Base-by-base conservation (phyloP, 352 stramenopile species). In the Phytophthora macrochlamydospora region DNA sequence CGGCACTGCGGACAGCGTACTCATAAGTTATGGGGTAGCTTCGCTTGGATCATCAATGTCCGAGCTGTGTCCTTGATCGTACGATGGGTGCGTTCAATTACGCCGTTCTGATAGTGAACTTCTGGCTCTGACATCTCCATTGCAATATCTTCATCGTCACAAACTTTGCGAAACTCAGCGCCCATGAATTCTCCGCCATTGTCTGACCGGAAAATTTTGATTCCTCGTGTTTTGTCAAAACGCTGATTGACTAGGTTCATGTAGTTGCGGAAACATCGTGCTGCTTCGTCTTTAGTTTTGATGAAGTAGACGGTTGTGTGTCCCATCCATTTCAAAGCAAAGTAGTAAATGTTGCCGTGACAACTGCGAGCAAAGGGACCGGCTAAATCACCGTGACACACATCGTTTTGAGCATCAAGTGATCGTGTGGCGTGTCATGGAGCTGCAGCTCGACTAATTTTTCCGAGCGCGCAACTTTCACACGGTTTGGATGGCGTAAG, bases 151-250 rank as follows among this genome's bases (percentile, higher is more conserved):
- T 62, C 46, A 4, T 46, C 28, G 2, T 49, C 33, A 55, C 56
- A 62, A 14, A 55, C 29, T 2, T 50, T 12, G 31, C 33, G 11
- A 28, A 60, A 60, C 3, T 60, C 40, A 24, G 13, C 54, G n/a
- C 28, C 28, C 7, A 45, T 51, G 24, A 59, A 60, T 35, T 60
- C 54, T 2, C 54, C 54, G 29, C 45, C 56, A 40, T 62, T 50
- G 28, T 62, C 56, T 7, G 56, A 62, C 1, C 56, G 18, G 42
- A 42, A 54, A 1, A 48, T 50, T 3, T 50, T 49, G 9, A 62
- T 14, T n/a, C 28, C 32, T 9, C 31, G 11, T 29, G 5, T 4
- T 29, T 54, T 13, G 7, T 7, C 32, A 28, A 55, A 53, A 6
- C 45, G 44, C 1, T 35, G 44, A 13, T 42, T 48, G 2, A 55